Percentiles rank a stretch among this genome's conserved stretches.
Conservation (phyloP, 371 early-diverging fungal species). For the Catenaria anguillulae region DNA sequence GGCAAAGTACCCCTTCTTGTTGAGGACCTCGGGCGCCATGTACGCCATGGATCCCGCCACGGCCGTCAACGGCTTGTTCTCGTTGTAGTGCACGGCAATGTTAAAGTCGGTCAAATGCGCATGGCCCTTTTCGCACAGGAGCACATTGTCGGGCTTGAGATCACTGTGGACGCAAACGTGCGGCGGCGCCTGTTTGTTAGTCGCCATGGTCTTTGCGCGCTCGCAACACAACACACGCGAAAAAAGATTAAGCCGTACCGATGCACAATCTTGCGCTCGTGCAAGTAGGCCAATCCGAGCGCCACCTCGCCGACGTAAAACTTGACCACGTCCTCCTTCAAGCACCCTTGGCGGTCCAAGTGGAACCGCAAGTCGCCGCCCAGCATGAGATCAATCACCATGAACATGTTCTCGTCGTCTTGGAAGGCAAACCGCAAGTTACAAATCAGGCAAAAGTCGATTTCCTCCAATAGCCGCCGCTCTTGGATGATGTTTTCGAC, state of each 20-base stretch:
- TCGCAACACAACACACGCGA: too few species aligned
- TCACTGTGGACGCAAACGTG: conserved; percentile 34
- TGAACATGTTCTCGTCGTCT: conserved; percentile 47
- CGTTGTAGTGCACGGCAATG: conserved; percentile 48
- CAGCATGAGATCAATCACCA: conserved; percentile 62
- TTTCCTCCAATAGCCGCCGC: conserved; percentile 46
- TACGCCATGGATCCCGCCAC: conserved; percentile 67
- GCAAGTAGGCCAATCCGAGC: conserved; percentile 51
- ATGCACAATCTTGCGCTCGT: conserved; percentile 43
- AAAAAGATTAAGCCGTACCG: conserved; percentile 21
- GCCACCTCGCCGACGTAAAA: conserved; percentile 67
- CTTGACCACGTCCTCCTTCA: conserved; percentile 57
- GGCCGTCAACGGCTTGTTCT: conserved; percentile 38
- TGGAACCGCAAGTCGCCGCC: conserved; percentile 82
- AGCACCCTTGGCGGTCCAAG: conserved; percentile 38
- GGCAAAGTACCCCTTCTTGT: conserved; percentile 46
- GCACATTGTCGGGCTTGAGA: conserved; percentile 82
- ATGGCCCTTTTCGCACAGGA: conserved; percentile 74
- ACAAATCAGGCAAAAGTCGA: conserved; percentile 40
- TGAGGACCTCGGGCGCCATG: conserved; percentile 67
- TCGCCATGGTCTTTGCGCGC: not conserved
- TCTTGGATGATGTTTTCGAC: conserved; percentile 56
- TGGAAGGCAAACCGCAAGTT: conserved; percentile 49
- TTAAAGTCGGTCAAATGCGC: conserved; percentile 83
- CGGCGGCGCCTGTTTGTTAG: too few species aligned